These are phyloP conservation scores for Lepidium sativum DNA, from an alignment of 345 rosid genomes.

Conservation along the genomic window DNA sequence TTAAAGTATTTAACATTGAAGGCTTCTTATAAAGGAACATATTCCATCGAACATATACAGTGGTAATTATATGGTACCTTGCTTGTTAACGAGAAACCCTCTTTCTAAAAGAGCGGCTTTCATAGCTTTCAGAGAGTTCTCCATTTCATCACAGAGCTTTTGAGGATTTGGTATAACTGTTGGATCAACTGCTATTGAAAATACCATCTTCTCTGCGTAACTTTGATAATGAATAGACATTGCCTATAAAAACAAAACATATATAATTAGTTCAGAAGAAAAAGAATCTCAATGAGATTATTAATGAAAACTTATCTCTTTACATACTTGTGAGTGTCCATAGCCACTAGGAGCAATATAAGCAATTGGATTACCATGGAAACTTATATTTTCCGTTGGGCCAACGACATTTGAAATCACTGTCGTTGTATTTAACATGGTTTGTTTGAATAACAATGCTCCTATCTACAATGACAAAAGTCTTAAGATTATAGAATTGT, in stretches of 20 bases:
- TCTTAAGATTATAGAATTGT: background rate
- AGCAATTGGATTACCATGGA: conserved; percentile 42
- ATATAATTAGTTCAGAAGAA: background rate
- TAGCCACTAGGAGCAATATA: conserved; percentile 42
- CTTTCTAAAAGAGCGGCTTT: conserved; percentile 16
- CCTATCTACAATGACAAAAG: conserved; percentile 8
- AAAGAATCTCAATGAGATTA: background rate
- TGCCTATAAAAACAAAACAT: conserved; percentile 29
- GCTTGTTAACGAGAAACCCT: background rate
- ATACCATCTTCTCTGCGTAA: conserved; percentile 46
- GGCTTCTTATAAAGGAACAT: background rate
- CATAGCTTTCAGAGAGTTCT: conserved; percentile 38
- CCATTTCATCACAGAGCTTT: conserved; percentile 40
- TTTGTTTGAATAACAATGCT: conserved; percentile 31
- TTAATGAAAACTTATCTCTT: background rate
- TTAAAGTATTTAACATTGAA: background rate
- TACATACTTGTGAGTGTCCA: conserved; percentile 45
- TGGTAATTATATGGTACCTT: background rate
- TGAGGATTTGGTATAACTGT: conserved; percentile 53
- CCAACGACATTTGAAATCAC: conserved; percentile 42
- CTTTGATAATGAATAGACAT: conserved; percentile 56
- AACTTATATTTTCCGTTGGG: conserved; percentile 43
- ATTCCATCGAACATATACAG: background rate
- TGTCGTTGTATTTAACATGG: conserved; percentile 33
- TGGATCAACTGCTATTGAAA: conserved; percentile 54